phyloP scores from a whole-genome alignment of 2,329 filamentous ascomycete species.

The Fusarium sp. region DNA sequence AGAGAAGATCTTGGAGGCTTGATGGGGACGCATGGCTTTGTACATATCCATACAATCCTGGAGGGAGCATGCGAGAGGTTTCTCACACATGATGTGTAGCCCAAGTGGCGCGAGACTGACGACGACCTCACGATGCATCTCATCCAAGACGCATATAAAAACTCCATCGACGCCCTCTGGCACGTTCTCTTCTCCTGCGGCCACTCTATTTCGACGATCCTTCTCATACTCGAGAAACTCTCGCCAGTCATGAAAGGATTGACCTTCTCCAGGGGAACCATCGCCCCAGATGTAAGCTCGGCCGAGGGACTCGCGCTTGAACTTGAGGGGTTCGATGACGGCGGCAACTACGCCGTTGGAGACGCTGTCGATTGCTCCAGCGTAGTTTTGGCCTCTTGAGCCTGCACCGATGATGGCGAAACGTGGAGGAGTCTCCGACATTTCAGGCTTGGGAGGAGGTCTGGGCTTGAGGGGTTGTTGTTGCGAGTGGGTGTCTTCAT shows the following conservation, averaged over 20 bases:
- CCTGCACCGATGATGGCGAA: conserved; percentile 88
- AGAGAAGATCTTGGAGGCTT: conserved; percentile 75
- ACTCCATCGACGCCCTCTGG: conserved; percentile 72
- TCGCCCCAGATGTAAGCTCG: conserved; percentile 80
- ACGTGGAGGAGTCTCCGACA: conserved; percentile 69
- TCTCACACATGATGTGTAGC: conserved; percentile 94
- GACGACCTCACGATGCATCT: conserved; percentile 88
- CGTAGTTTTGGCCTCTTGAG: conserved; percentile 83
- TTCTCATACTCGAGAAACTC: conserved; percentile 83
- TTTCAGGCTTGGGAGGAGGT: conserved; percentile 60
- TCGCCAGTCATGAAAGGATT: conserved; percentile 81
- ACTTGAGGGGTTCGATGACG: conserved; percentile 85
- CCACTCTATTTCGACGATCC: conserved; percentile 68
- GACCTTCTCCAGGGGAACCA: conserved; percentile 66
- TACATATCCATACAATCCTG: conserved; percentile 84
- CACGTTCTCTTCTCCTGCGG: conserved; percentile 63
- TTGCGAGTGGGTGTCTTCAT: conserved; percentile 35
- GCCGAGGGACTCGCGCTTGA: conserved; percentile 82
- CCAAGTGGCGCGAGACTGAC: conserved; percentile 77
- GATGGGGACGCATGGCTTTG: conserved; percentile 63
- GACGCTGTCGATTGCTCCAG: conserved; percentile 74
- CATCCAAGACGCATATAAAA: conserved; percentile 82
- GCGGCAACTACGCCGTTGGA: conserved; percentile 80
- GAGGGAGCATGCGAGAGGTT: conserved; percentile 87
- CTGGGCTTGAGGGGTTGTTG: conserved; percentile 41